Evolutionary conservation across 208 protist species (phyloP).

Genomic region (Acanthamoeba triangularis): DNA sequence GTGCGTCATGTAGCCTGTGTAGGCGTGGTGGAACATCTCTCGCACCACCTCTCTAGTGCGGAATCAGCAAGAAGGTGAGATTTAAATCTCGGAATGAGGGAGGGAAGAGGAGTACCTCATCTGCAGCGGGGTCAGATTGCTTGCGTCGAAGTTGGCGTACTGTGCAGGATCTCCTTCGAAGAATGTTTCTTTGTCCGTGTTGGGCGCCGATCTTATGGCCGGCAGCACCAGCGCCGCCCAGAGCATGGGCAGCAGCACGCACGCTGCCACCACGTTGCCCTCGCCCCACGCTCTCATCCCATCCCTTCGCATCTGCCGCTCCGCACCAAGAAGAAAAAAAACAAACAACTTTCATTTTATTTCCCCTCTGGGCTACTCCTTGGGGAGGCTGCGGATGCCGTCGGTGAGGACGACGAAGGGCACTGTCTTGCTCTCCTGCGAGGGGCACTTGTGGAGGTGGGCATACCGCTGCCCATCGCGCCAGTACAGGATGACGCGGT

Average conservation of each 20-base stretch:
- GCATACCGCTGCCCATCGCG: slow-evolving; percentile 54
- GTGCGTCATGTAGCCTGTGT: slow-evolving; percentile 92
- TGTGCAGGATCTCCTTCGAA: too few species aligned
- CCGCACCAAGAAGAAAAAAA: too few species aligned
- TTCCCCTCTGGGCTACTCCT: neutral
- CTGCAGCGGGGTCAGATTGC: neutral
- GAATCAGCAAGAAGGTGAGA: neutral
- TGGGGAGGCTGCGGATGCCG: slow-evolving; percentile 46
- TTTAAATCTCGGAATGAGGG: too few species aligned
- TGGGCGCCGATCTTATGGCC: neutral
- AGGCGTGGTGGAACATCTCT: slow-evolving; percentile 94
- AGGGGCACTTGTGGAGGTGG: slow-evolving; percentile 76
- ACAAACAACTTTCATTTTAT: slow-evolving; percentile 40
- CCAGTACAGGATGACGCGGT: slow-evolving; percentile 84
- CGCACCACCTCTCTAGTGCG: slow-evolving; percentile 83
- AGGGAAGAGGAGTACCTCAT: neutral
- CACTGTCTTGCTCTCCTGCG: slow-evolving; percentile 60
- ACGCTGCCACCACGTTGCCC: neutral
- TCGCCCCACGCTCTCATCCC: neutral
- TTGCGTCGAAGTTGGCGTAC: neutral
- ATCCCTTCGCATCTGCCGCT: neutral
- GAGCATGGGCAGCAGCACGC: neutral
- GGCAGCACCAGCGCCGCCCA: neutral
- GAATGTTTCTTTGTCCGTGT: too few species aligned
- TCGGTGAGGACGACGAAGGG: slow-evolving; percentile 53